Percentiles rank a stretch among this genome's conserved stretches.
Evolutionary conservation across 768 basidiomycete species (phyloP).

Genomic region (Agaricus blazei): DNA sequence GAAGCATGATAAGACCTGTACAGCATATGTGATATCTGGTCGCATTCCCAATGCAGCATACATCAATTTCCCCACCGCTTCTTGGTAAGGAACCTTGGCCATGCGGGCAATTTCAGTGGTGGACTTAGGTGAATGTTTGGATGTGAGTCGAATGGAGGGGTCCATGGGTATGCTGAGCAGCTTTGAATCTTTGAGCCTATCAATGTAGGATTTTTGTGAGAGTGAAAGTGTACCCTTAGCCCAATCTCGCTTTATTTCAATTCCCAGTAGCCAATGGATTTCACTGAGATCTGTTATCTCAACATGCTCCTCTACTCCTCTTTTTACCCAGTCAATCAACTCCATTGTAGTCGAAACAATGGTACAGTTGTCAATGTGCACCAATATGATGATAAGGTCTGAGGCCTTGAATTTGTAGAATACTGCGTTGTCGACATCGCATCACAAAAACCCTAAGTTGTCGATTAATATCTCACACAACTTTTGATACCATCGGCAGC

Average conservation of each 20-base stretch:
- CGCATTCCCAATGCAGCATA: constrained; percentile 13
- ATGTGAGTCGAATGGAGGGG: too few species aligned
- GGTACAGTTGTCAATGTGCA: constrained; percentile 17
- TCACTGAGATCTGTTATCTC: constrained; percentile 18
- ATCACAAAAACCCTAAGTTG: not conserved
- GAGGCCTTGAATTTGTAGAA: not conserved
- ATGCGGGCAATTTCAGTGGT: constrained; percentile 12
- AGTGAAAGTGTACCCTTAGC: constrained; percentile 11
- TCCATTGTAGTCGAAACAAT: constrained; percentile 14
- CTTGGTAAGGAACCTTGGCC: constrained; percentile 18
- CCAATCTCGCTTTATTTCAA: constrained; percentile 19
- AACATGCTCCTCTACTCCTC: constrained; percentile 14
- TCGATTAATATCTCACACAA: not conserved
- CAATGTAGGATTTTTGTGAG: constrained; percentile 25
- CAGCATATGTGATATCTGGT: constrained; percentile 12
- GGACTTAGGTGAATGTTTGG: too few species aligned
- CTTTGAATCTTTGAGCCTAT: constrained; percentile 13
- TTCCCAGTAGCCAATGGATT: constrained; percentile 24
- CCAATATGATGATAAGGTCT: not conserved
- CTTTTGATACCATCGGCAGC: not conserved
- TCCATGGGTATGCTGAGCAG: too few species aligned
- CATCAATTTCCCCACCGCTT: constrained; percentile 26
- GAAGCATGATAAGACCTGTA: too few species aligned
- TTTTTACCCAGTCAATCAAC: constrained; percentile 19
- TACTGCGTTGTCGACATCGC: not conserved